Conservation (phyloP, 1,139 yeast species). For the Protomyces inundatus region DNA sequence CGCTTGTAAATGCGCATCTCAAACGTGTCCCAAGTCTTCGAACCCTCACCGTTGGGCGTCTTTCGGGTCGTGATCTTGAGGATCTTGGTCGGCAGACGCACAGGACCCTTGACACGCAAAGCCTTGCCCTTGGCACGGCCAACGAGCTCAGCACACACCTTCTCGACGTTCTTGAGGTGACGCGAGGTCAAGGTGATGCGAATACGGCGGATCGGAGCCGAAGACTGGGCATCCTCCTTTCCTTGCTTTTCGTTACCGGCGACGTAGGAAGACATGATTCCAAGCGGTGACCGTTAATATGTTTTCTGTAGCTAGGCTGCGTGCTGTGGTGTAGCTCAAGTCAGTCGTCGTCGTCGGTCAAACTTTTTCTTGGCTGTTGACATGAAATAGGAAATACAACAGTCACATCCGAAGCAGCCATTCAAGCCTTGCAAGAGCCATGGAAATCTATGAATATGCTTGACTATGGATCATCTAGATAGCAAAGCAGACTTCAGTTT, state of each 20-base stretch:
- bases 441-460: too few relatives aligned
- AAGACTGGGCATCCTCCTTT: slow-evolving; percentile 47
- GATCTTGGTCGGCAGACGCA: slow-evolving; percentile 99
- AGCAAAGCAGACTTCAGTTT: too few relatives aligned
- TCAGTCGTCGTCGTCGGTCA: too few relatives aligned
- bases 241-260: slow-evolving; percentile 32
- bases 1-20: slow-evolving; percentile 99
- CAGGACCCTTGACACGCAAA: slow-evolving; percentile 75
- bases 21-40: slow-evolving; percentile 99
- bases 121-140: slow-evolving; percentile 65
- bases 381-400: too few relatives aligned
- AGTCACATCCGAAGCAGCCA: too few relatives aligned
- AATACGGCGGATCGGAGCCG: slow-evolving; percentile 74
- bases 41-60: slow-evolving; percentile 99
- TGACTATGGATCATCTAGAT: too few relatives aligned
- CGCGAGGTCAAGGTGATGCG: slow-evolving; percentile 99
- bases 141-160: slow-evolving; percentile 37
- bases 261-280: slow-evolving; percentile 11
- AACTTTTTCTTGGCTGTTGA: too few relatives aligned
- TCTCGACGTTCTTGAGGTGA: slow-evolving; percentile 97
- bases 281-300: background rate
- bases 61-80: slow-evolving; percentile 99
- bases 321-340: too few relatives aligned
- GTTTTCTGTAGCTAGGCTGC: too few relatives aligned
- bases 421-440: too few relatives aligned